Evolutionary conservation across 2,329 filamentous ascomycete genomes (phyloP).

Genomic region (Didymella keratinophila): DNA sequence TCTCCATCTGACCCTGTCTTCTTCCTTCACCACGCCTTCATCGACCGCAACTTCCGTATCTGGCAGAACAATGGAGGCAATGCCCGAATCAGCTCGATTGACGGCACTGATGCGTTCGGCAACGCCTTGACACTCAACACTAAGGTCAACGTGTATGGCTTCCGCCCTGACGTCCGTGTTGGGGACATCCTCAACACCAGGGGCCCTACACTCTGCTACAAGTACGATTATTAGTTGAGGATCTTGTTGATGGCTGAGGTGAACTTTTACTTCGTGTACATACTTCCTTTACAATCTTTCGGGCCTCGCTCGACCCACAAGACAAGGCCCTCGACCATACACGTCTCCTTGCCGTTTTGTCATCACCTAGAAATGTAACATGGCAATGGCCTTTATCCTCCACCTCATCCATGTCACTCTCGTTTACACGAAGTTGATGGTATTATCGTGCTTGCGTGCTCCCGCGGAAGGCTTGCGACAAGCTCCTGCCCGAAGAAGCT

Average conservation of each 20-base stretch:
- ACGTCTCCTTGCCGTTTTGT: background rate
- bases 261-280: background rate
- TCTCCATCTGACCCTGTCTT: conserved; percentile 46
- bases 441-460: background rate
- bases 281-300: background rate
- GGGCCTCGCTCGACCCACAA: background rate
- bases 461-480: background rate
- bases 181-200: conserved; percentile 43
- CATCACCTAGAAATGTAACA: background rate
- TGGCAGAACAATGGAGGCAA: conserved; percentile 53
- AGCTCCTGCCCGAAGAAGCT: background rate
- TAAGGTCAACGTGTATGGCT: conserved; percentile 35
- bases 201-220: conserved; percentile 41
- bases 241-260: background rate
- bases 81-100: conserved; percentile 42
- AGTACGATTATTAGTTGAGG: conserved; percentile 42
- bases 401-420: background rate
- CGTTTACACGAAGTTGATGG: background rate
- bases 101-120: conserved; percentile 49
- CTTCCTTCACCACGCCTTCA: conserved; percentile 50
- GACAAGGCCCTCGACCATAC: background rate
- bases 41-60: conserved; percentile 60
- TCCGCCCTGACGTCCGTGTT: conserved; percentile 38
- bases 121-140: conserved; percentile 40
- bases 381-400: background rate